Evolutionary conservation across 2,329 filamentous ascomycete genomes (phyloP).

Genomic region (Sporothrix luriei): DNA sequence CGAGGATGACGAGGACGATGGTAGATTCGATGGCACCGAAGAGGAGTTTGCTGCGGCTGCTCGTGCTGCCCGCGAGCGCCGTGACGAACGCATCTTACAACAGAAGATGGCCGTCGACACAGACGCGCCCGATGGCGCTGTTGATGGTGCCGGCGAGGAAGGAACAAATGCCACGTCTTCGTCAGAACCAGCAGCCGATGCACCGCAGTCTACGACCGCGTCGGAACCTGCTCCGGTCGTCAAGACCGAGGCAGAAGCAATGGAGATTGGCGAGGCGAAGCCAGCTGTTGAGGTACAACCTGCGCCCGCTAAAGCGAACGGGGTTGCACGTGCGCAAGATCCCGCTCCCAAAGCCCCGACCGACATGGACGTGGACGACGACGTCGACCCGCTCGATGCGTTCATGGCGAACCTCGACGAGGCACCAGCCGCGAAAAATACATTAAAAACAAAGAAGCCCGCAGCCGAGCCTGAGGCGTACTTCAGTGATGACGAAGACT

Average conservation of each 20-base stretch:
- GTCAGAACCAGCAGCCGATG: constrained; percentile 31
- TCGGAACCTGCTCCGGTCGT: constrained; percentile 32
- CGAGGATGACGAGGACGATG: constrained; percentile 70
- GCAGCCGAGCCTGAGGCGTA: constrained; percentile 75
- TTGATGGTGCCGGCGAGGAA: constrained; percentile 26
- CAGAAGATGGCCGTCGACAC: constrained; percentile 54
- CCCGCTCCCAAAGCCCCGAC: constrained; percentile 53
- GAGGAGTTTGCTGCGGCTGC: constrained; percentile 86
- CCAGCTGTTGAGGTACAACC: constrained; percentile 2
- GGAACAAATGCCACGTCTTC: constrained; percentile 34
- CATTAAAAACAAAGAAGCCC: constrained; percentile 51
- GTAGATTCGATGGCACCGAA: constrained; percentile 78
- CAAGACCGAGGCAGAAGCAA: constrained; percentile 46
- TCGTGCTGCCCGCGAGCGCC: constrained; percentile 80
- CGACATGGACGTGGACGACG: constrained; percentile 65
- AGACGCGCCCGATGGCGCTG: constrained; percentile 32
- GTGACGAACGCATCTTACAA: constrained; percentile 66
- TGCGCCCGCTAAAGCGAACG: constrained; percentile 6
- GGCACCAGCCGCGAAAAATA: constrained; percentile 52
- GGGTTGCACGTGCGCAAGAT: background rate
- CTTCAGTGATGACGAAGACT: constrained; percentile 86
- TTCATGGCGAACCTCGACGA: constrained; percentile 77
- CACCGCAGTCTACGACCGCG: constrained; percentile 30
- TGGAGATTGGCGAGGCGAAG: constrained; percentile 56
- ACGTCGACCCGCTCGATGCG: constrained; percentile 89